Conservation (phyloP, 441 rosid species). For the Viola pubescens region DNA sequence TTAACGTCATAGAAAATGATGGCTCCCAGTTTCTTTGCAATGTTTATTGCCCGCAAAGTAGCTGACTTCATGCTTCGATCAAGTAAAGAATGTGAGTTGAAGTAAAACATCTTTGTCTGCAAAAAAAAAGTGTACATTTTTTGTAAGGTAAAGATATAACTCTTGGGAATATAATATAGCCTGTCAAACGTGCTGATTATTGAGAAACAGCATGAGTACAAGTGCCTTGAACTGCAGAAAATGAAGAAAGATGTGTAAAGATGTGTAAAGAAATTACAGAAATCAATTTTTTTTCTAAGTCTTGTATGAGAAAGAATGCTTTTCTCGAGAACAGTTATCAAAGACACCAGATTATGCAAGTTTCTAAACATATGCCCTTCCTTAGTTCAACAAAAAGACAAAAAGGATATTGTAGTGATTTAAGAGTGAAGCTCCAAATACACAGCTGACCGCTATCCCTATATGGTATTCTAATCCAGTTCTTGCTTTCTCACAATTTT, state of each 20-base stretch:
- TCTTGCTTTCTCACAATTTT: no score
- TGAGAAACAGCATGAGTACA: background rate
- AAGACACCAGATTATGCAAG: no score
- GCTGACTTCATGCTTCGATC: conserved; percentile 66
- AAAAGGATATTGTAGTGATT: no score
- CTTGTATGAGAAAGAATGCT: no score
- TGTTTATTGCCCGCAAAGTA: conserved; percentile 59
- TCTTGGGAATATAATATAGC: conserved; percentile 8
- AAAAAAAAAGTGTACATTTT: conserved; percentile 1
- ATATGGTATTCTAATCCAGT: no score
- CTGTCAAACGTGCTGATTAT: background rate
- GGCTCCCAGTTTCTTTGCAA: conserved; percentile 61
- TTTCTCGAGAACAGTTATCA: no score
- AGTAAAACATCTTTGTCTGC: conserved; percentile 87
- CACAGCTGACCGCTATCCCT: no score
- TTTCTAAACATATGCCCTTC: no score
- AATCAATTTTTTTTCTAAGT: background rate
- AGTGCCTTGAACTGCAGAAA: background rate
- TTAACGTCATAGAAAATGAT: conserved; percentile 73
- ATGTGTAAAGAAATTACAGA: background rate
- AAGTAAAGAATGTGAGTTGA: conserved; percentile 71
- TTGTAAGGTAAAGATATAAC: background rate
- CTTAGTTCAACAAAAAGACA: no score
- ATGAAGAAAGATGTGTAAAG: background rate
- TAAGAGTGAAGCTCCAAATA: no score